Evolutionary conservation across 495 filamentous ascomycete species (phyloP).

Genomic region (Thozetella sp.): DNA sequence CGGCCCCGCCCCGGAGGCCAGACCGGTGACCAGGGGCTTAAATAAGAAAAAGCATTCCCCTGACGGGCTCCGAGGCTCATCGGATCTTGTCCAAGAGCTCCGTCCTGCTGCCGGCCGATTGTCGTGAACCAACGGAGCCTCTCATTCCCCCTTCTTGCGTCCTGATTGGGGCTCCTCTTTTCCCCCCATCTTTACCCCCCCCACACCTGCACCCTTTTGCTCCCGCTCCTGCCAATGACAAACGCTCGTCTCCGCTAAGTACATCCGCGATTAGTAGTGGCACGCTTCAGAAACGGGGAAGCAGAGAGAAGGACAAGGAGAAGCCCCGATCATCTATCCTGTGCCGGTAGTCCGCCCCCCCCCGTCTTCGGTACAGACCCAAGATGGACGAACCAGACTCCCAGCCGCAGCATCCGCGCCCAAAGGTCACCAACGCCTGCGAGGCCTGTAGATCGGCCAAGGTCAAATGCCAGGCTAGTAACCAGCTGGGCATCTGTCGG

Average conservation of each 20-base stretch:
- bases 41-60: neutral
- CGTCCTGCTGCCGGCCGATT: constrained; percentile 13
- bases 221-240: too few relatives aligned
- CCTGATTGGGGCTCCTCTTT: neutral
- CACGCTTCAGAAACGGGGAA: neutral
- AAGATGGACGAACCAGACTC: constrained; percentile 5
- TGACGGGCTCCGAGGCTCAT: neutral
- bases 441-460: constrained; percentile 48
- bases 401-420: constrained; percentile 10
- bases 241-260: neutral
- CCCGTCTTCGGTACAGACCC: constrained; percentile 10
- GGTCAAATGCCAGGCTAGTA: constrained; percentile 42
- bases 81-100: constrained; percentile 13
- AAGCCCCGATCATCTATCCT: neutral
- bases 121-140: neutral
- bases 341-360: constrained; percentile 12
- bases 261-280: neutral
- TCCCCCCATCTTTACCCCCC: neutral
- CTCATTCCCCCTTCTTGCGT: neutral
- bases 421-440: constrained; percentile 42
- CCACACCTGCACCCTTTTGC: neutral
- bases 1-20: too few relatives aligned
- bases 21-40: too few relatives aligned
- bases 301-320: too few relatives aligned
- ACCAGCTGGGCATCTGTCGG: constrained; percentile 43